These are phyloP conservation scores for Laetiporus sulphureus DNA, from an alignment of 1,284 basidiomycete species.

Conservation along the genomic window DNA sequence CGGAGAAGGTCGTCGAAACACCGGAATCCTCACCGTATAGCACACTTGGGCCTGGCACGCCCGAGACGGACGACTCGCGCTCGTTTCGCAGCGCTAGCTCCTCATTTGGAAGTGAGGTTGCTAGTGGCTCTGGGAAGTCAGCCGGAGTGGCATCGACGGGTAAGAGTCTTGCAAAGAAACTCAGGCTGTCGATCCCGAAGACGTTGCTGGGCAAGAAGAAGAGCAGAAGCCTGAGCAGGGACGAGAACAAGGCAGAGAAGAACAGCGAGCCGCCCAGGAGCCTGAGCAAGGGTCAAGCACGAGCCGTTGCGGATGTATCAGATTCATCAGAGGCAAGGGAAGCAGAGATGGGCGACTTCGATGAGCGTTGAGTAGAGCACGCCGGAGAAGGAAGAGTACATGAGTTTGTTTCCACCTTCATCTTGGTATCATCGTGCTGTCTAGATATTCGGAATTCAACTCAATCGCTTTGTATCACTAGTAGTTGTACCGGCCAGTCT, in stretches of 20 bases:
- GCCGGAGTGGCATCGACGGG: no score
- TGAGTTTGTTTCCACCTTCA: neutral
- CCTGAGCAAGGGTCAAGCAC: neutral
- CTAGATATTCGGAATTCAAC: no score
- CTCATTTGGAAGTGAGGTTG: no score
- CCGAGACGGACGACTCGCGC: no score
- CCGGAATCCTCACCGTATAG: no score
- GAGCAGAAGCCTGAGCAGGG: neutral
- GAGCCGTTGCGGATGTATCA: conserved; percentile 11
- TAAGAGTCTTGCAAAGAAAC: no score
- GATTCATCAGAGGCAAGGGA: conserved; percentile 15
- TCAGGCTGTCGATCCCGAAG: no score
- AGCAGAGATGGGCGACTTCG: conserved; percentile 15
- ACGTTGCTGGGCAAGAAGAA: neutral
- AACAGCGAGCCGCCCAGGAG: neutral
- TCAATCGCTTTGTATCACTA: neutral
- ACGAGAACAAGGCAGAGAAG: neutral
- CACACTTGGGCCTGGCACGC: no score
- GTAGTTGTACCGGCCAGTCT: neutral
- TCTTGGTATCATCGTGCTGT: no score
- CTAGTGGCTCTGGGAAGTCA: no score
- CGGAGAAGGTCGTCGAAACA: no score
- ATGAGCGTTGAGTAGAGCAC: conserved; percentile 1
- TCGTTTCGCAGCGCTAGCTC: no score
- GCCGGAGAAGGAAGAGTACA: neutral